phyloP scores from a whole-genome alignment of 1,284 basidiomycete genomes.

The Pascua sp. region DNA sequence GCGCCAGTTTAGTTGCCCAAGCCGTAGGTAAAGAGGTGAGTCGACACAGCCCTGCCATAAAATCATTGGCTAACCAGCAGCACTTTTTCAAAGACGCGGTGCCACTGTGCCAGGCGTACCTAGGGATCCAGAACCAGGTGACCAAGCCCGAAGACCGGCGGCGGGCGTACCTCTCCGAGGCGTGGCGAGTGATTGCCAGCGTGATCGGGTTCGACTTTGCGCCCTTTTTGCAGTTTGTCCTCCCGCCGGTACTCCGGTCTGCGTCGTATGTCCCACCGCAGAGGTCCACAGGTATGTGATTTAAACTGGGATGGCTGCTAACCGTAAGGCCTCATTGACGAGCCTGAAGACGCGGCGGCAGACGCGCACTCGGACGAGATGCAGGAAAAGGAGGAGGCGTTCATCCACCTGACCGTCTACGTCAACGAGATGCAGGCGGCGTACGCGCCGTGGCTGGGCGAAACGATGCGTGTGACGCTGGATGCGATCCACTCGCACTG shows the following conservation, averaged over 20 bases:
- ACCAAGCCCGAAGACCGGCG: constrained; percentile 31
- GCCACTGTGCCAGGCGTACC: constrained; percentile 66
- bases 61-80: background rate
- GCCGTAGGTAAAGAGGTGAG: constrained; percentile 60
- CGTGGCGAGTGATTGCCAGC: constrained; percentile 7
- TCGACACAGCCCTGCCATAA: background rate
- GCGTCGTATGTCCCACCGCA: constrained; percentile 57
- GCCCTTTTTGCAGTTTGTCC: constrained; percentile 74
- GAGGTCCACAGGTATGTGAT: background rate
- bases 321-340: no score
- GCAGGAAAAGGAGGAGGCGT: constrained; percentile 79
- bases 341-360: constrained; percentile 47
- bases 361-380: constrained; percentile 61
- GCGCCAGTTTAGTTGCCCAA: constrained; percentile 74
- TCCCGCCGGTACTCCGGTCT: constrained; percentile 69
- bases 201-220: constrained; percentile 69
- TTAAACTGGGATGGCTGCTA: constrained; percentile 48
- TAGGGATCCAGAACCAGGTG: constrained; percentile 69
- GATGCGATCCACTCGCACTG: constrained; percentile 69
- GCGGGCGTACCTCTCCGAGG: constrained; percentile 29
- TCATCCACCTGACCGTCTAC: constrained; percentile 76
- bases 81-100: constrained; percentile 58
- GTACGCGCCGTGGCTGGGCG: constrained; percentile 69
- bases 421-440: constrained; percentile 64
- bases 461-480: constrained; percentile 66